These are phyloP conservation scores for Acacia acuminata DNA, from an alignment of 306 rosid species.

Conservation along the genomic window DNA sequence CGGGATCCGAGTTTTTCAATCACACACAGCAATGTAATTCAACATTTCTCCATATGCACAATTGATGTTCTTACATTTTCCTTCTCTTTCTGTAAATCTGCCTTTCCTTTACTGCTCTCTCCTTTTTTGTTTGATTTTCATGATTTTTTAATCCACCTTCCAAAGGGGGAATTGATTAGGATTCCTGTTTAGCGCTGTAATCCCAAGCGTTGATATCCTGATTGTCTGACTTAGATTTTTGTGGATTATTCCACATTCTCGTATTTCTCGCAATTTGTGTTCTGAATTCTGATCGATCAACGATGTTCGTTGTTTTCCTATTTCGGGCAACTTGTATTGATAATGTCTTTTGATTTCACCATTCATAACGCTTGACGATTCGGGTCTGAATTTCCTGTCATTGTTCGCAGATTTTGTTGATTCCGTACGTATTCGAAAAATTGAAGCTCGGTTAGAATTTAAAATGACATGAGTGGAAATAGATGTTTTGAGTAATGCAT, in stretches of 20 bases:
- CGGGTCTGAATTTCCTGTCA: conserved; percentile 22
- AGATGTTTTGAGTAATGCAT: neutral
- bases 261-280: neutral
- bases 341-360: neutral
- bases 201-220: neutral
- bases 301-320: conserved; percentile 11
- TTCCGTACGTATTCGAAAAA: conserved; percentile 14
- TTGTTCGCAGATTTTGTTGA: conserved; percentile 17
- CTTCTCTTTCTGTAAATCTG: conserved; percentile 32
- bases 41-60: conserved; percentile 32
- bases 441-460: conserved; percentile 19
- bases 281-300: conserved; percentile 25
- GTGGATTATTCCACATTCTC: neutral
- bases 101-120: neutral
- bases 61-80: conserved; percentile 32
- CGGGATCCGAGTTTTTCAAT: conserved; percentile 82
- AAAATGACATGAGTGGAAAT: neutral
- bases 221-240: conserved; percentile 2
- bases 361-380: neutral
- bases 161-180: neutral
- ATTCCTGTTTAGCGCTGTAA: neutral
- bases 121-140: neutral
- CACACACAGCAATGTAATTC: conserved; percentile 39
- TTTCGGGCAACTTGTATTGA: neutral
- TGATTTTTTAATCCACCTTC: neutral